A percentile compares a stretch with the other conserved stretches of the same genome.
phyloP scores from a whole-genome alignment of 306 rosid genomes.

The Sesbania bispinosa region DNA sequence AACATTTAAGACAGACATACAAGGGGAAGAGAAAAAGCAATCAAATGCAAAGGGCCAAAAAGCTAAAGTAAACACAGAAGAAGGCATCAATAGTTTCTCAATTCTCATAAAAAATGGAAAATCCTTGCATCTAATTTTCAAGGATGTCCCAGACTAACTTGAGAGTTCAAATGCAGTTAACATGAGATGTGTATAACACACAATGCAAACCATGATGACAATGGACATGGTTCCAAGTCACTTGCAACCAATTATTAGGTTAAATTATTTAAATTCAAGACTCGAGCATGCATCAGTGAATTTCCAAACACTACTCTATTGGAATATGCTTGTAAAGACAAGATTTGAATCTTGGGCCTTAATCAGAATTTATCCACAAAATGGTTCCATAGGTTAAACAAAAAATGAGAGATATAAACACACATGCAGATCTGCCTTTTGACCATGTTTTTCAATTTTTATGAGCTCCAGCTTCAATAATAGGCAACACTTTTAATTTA shows the following conservation, averaged over 20 bases:
- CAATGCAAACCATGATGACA: conserved; percentile 11
- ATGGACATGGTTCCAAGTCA: neutral
- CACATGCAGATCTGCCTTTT: conserved; percentile 1
- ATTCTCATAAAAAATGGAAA: neutral
- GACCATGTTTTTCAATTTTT: conserved; percentile 21
- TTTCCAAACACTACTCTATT: neutral
- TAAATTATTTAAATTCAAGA: neutral
- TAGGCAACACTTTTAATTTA: conserved; percentile 4
- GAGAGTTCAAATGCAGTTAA: conserved; percentile 7
- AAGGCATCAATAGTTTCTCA: conserved; percentile 2
- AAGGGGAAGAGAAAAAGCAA: neutral
- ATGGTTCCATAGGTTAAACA: conserved; percentile 2
- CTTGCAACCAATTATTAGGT: conserved; percentile 1
- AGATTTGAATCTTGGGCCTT: conserved; percentile 1
- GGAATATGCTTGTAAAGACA: conserved; percentile 8
- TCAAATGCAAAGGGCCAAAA: neutral
- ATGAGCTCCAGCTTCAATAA: conserved; percentile 9
- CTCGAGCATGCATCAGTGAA: neutral
- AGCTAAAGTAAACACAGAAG: conserved; percentile 10
- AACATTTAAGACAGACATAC: neutral
- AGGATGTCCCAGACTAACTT: neutral
- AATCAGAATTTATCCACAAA: conserved; percentile 10
- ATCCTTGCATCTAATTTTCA: neutral
- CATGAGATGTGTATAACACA: neutral
- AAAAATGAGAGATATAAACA: neutral